These are phyloP conservation scores for Crepidotus variabilis DNA, from an alignment of 768 basidiomycete genomes.

Conservation along the genomic window DNA sequence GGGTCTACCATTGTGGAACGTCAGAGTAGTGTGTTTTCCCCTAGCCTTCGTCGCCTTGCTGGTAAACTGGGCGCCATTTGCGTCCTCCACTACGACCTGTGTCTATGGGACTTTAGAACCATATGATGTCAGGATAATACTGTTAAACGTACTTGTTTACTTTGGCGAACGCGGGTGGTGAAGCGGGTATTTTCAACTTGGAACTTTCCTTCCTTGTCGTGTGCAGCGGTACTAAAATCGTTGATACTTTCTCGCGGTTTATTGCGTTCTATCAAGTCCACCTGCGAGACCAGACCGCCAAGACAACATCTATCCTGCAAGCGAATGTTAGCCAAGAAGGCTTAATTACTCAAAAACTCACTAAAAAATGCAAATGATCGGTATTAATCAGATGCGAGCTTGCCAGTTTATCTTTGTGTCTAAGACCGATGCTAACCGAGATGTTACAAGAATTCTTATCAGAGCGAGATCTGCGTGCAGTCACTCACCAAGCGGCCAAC, in stretches of 20 bases:
- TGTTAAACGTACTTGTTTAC: slow-evolving; percentile 28
- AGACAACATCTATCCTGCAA: slow-evolving; percentile 26
- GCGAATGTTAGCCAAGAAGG: neutral
- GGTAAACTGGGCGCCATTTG: slow-evolving; percentile 21
- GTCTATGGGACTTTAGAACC: slow-evolving; percentile 18
- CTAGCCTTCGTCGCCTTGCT: slow-evolving; percentile 23
- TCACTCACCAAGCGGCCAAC: slow-evolving; percentile 31
- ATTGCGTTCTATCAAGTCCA: slow-evolving; percentile 26
- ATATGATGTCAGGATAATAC: neutral
- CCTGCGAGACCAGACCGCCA: slow-evolving; percentile 24
- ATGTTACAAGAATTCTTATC: neutral
- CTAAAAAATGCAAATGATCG: neutral
- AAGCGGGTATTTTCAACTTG: slow-evolving; percentile 34
- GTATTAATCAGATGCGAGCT: neutral
- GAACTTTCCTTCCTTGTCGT: slow-evolving; percentile 22
- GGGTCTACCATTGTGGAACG: slow-evolving; percentile 10
- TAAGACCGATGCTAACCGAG: neutral
- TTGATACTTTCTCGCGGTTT: slow-evolving; percentile 28
- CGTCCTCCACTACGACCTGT: slow-evolving; percentile 29
- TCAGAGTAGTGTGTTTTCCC: neutral
- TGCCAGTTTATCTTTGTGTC: neutral
- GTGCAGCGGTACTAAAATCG: slow-evolving; percentile 27
- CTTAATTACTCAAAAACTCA: neutral
- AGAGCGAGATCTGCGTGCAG: neutral
- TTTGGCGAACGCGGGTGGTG: slow-evolving; percentile 35